These are phyloP conservation scores for Zelonia costaricensis DNA, from an alignment of 208 protist genomes.

Conservation along the genomic window DNA sequence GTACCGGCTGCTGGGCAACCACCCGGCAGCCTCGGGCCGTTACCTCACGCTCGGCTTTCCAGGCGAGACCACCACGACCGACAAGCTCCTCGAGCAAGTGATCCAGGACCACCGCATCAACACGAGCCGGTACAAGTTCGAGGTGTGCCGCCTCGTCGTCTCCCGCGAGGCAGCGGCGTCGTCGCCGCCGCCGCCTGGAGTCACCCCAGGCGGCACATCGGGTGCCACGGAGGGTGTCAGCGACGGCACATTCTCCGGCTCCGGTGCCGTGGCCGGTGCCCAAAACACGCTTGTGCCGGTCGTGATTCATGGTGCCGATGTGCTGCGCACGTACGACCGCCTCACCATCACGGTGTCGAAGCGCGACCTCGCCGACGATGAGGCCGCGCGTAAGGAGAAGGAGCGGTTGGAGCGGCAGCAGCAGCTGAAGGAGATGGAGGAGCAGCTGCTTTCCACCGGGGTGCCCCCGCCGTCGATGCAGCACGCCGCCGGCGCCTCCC, in stretches of 20 bases:
- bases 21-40: slow-evolving; percentile 77
- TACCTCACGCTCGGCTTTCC: slow-evolving; percentile 70
- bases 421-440: slow-evolving; percentile 46
- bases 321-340: slow-evolving; percentile 70
- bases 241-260: neutral
- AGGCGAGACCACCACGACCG: slow-evolving; percentile 42
- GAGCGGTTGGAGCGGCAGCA: slow-evolving; percentile 36
- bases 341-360: slow-evolving; percentile 62
- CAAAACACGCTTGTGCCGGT: slow-evolving; percentile 5
- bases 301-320: slow-evolving; percentile 16
- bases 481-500: neutral
- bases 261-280: neutral
- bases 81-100: slow-evolving; percentile 48
- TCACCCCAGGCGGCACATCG: neutral
- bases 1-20: slow-evolving; percentile 72
- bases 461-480: neutral
- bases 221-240: neutral
- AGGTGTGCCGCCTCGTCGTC: slow-evolving; percentile 27
- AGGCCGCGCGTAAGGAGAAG: slow-evolving; percentile 24
- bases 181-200: neutral
- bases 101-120: slow-evolving; percentile 77
- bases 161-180: slow-evolving; percentile 12
- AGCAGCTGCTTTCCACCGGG: slow-evolving; percentile 25
- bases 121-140: slow-evolving; percentile 72
- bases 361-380: slow-evolving; percentile 63